phyloP scores from a whole-genome alignment of 1,139 yeast species.

The Maudiozyma humilis region DNA sequence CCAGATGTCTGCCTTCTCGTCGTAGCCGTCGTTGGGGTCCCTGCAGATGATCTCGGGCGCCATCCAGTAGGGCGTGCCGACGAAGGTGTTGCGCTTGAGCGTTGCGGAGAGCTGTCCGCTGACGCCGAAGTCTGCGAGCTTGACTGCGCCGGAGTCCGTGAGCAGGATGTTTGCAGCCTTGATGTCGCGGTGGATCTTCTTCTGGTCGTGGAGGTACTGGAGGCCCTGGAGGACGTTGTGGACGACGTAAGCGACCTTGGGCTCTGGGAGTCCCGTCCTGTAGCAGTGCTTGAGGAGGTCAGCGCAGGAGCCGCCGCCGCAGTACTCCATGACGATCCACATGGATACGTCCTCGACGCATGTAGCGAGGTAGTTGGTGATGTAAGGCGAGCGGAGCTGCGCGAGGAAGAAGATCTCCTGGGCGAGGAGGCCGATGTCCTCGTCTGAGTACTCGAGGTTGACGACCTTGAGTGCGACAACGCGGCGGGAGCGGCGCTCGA shows the following conservation, averaged over 20 bases:
- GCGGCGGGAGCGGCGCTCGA: slow-evolving; percentile 15
- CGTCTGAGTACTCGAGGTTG: slow-evolving; percentile 64
- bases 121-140: slow-evolving; percentile 82
- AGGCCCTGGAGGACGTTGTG: slow-evolving; percentile 57
- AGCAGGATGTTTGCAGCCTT: slow-evolving; percentile 75
- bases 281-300: slow-evolving; percentile 48
- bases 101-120: slow-evolving; percentile 70
- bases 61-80: slow-evolving; percentile 93
- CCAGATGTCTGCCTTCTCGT: slow-evolving; percentile 83
- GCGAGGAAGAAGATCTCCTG: slow-evolving; percentile 73
- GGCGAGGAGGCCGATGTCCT: slow-evolving; percentile 57
- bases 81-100: slow-evolving; percentile 59
- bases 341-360: slow-evolving; percentile 54
- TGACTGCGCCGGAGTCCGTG: slow-evolving; percentile 53
- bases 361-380: slow-evolving; percentile 60
- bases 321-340: slow-evolving; percentile 89
- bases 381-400: slow-evolving; percentile 51
- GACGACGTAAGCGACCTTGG: slow-evolving; percentile 49
- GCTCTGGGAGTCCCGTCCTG: slow-evolving; percentile 47
- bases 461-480: slow-evolving; percentile 71
- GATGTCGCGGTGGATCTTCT: slow-evolving; percentile 75
- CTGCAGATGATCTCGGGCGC: slow-evolving; percentile 62
- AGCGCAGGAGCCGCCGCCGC: slow-evolving; percentile 87
- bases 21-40: slow-evolving; percentile 43
- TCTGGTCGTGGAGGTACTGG: slow-evolving; percentile 60